Evolutionary conservation across 345 rosid species (phyloP), one percentile per base, ranked within the genome.

Genomic region (Chamaenerion angustifolium): DNA sequence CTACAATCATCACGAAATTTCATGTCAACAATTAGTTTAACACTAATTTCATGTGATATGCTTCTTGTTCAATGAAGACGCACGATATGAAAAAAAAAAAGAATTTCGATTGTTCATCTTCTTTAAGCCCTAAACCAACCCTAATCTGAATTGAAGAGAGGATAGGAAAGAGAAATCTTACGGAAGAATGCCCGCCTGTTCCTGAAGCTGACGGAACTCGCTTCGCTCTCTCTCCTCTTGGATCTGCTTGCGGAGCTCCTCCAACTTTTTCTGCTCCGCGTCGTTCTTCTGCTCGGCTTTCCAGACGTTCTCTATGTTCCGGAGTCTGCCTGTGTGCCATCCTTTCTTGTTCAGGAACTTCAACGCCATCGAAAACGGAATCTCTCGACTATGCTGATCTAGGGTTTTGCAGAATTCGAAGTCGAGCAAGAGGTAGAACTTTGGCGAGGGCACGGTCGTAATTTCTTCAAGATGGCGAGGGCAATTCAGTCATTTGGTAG

Each of bases 301-400:
- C n/a, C n/a, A n/a, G n/a, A n/a, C n/a, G n/a, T n/a, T n/a, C n/a
- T 92, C 98, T 48, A 87, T 76, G 77, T 87, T 92, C 65, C 98
- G 76, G 41, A 92, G 68, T 71, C 95, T 92, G 35, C 98, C 98
- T 27, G 96, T 82, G 63, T 87, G 98, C 98, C 93, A 92, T 66
- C 98, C 98, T 75, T 92, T 92, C 93, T 92, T 84, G 83, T 87
- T 92, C 76, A 87, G 55, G 73, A 92, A 92, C 80, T 92, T 92
- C 80, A 89, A 66, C 51, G 87, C 97, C 97, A 89, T 88, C 10
- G 10, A 10, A 1, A 2, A 2, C 14, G 12, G 6, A 40, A 4
- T 15, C 31, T 16, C 11, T 27, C 14, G 43, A 10, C 16, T 15
- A 6, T 45, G n/a, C 16, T 21, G 4, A 16, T 21, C 42, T 14